A percentile compares a stretch with the other conserved stretches of the same genome.
Conservation (phyloP, 371 early-diverging fungal genomes). For the Rhizopus sp. region DNA sequence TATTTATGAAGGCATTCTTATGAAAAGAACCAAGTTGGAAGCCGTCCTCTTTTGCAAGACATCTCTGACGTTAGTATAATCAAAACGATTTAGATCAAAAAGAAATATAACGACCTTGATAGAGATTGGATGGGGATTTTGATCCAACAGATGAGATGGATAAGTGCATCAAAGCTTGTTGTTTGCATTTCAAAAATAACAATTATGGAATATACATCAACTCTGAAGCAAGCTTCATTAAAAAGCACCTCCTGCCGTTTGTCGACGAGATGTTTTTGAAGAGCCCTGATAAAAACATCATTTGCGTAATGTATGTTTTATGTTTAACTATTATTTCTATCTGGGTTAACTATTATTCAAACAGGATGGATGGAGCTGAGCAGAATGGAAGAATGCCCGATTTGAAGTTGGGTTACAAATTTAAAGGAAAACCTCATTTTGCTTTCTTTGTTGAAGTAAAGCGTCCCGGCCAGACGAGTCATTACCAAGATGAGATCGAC, state of each 20-base stretch:
- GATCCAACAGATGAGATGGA: not conserved
- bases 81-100: not conserved
- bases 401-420: not conserved
- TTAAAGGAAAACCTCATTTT: not conserved
- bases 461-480: not conserved
- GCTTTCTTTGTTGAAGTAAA: slow-evolving; percentile 8
- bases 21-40: not conserved
- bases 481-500: slow-evolving; percentile 6
- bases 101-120: slow-evolving; percentile 1
- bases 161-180: not conserved
- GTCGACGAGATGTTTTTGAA: not conserved
- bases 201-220: not conserved
- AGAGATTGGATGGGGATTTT: slow-evolving; percentile 2
- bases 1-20: not conserved
- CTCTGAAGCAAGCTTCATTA: slow-evolving; percentile 4
- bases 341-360: not conserved
- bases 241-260: slow-evolving; percentile 2
- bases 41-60: slow-evolving; percentile 1
- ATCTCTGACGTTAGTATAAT: slow-evolving; percentile 1
- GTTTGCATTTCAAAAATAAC: not conserved
- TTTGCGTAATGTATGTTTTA: not conserved
- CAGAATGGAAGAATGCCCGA: not conserved
- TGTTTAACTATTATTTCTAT: not conserved
- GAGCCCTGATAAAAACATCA: not conserved
- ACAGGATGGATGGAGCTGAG: not conserved